Evolutionary conservation across 2,329 filamentous ascomycete species (phyloP).

Genomic region (Paradendryphiella salina): DNA sequence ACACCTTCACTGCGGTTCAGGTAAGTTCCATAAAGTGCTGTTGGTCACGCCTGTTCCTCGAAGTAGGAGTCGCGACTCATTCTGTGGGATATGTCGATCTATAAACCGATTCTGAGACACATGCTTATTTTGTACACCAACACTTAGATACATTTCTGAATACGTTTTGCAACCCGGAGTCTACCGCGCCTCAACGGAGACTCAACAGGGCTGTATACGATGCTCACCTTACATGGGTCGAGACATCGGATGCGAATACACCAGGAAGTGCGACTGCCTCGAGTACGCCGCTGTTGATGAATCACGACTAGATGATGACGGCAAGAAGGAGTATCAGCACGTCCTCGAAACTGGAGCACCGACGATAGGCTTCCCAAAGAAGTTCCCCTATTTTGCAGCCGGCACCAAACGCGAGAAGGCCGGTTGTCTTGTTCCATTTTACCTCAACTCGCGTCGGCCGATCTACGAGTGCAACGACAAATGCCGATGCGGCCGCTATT

Average conservation of each 20-base stretch:
- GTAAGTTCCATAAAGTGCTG: no score
- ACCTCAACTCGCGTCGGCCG: slow-evolving; percentile 50
- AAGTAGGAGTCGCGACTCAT: no score
- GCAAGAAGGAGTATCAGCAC: slow-evolving; percentile 28
- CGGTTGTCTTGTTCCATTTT: slow-evolving; percentile 47
- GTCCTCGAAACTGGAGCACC: slow-evolving; percentile 27
- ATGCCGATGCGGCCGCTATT: slow-evolving; percentile 66
- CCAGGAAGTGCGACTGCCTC: slow-evolving; percentile 66
- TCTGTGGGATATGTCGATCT: no score
- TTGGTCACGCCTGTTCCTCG: no score
- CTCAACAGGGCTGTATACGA: slow-evolving; percentile 66
- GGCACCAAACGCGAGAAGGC: slow-evolving; percentile 32
- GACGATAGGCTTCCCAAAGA: slow-evolving; percentile 49
- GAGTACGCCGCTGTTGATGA: slow-evolving; percentile 61
- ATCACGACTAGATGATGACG: slow-evolving; percentile 33
- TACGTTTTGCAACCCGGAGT: slow-evolving; percentile 64
- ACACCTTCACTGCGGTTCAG: slow-evolving; percentile 64
- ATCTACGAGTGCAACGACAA: slow-evolving; percentile 81
- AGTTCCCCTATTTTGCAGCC: slow-evolving; percentile 64
- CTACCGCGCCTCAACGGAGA: slow-evolving; percentile 60
- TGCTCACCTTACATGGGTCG: slow-evolving; percentile 62
- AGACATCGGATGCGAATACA: slow-evolving; percentile 64
- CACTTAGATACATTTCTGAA: slow-evolving; percentile 61
- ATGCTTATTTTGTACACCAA: no score
- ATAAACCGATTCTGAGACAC: no score